These are phyloP conservation scores for Daedaleopsis sinensis DNA, from an alignment of 768 basidiomycete species.

Conservation along the genomic window DNA sequence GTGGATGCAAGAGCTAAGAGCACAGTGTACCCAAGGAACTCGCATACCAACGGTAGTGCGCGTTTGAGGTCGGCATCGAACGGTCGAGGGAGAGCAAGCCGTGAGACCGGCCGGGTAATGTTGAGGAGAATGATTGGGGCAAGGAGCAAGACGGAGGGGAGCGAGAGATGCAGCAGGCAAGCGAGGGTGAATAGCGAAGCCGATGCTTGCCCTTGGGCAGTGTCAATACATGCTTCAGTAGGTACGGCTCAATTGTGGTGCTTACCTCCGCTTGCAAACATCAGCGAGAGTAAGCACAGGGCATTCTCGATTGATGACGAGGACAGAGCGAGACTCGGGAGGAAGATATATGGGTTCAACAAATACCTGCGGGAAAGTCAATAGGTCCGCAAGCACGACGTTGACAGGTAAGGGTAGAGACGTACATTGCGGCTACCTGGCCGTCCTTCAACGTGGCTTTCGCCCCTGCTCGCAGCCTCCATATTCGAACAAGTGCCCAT, in stretches of 20 bases:
- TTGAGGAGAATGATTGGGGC: conserved; percentile 71
- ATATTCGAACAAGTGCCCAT: conserved; percentile 67
- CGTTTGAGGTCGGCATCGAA: conserved; percentile 24
- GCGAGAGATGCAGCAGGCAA: conserved; percentile 68
- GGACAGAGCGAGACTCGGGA: conserved; percentile 80
- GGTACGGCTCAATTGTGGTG: background rate
- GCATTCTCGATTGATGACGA: conserved; percentile 85
- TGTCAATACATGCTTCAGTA: background rate
- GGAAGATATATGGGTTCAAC: conserved; percentile 85
- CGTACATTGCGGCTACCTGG: conserved; percentile 69
- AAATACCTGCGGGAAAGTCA: conserved; percentile 61
- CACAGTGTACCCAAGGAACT: conserved; percentile 55
- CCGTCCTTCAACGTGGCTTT: conserved; percentile 52
- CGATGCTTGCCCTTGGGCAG: conserved; percentile 54
- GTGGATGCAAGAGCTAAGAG: conserved; percentile 54
- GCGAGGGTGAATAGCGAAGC: conserved; percentile 69
- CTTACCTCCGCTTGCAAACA: conserved; percentile 72
- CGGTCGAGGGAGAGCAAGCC: conserved; percentile 60
- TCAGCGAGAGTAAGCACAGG: conserved; percentile 63
- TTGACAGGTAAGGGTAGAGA: conserved; percentile 11
- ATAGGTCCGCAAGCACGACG: conserved; percentile 4
- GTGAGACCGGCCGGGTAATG: conserved; percentile 61
- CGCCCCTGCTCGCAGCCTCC: conserved; percentile 62
- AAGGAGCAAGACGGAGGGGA: conserved; percentile 71
- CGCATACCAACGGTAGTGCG: conserved; percentile 41